Conservation (phyloP, 768 basidiomycete genomes). For the Cubamyces lactineus region DNA sequence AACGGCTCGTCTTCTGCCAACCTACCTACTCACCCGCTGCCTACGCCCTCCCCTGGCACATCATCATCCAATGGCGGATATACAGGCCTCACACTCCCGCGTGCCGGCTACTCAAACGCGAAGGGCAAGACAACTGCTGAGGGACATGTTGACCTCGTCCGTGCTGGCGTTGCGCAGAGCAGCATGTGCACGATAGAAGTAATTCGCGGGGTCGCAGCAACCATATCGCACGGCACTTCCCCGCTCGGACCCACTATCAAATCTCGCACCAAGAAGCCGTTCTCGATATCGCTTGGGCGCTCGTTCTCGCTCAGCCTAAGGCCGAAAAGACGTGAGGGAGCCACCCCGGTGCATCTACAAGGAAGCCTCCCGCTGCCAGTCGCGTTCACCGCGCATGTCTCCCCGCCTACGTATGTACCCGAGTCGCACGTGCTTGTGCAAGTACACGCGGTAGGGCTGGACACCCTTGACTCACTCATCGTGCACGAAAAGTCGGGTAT, state of each 20-base stretch:
- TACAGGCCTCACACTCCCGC: slow-evolving; percentile 49
- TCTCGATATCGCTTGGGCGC: slow-evolving; percentile 28
- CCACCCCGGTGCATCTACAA: slow-evolving; percentile 31
- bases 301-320: slow-evolving; percentile 26
- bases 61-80: slow-evolving; percentile 34
- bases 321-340: slow-evolving; percentile 26
- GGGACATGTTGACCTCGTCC: slow-evolving; percentile 71
- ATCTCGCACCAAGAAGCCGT: slow-evolving; percentile 19
- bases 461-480: slow-evolving; percentile 70
- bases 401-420: slow-evolving; percentile 75
- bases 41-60: slow-evolving; percentile 35
- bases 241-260: slow-evolving; percentile 7
- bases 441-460: slow-evolving; percentile 88
- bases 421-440: slow-evolving; percentile 77
- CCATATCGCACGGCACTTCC: slow-evolving; percentile 7
- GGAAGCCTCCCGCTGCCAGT: slow-evolving; percentile 32
- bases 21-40: slow-evolving; percentile 34
- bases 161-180: slow-evolving; percentile 78
- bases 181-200: slow-evolving; percentile 90
- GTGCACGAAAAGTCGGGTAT: slow-evolving; percentile 49
- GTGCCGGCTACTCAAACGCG: slow-evolving; percentile 45
- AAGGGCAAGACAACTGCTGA: slow-evolving; percentile 42
- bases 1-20: slow-evolving; percentile 21
- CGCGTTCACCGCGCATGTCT: slow-evolving; percentile 37
- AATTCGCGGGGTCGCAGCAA: slow-evolving; percentile 51